Evolutionary conservation across 371 early-diverging fungal genomes (phyloP).

Genomic region (Mucor indicus): DNA sequence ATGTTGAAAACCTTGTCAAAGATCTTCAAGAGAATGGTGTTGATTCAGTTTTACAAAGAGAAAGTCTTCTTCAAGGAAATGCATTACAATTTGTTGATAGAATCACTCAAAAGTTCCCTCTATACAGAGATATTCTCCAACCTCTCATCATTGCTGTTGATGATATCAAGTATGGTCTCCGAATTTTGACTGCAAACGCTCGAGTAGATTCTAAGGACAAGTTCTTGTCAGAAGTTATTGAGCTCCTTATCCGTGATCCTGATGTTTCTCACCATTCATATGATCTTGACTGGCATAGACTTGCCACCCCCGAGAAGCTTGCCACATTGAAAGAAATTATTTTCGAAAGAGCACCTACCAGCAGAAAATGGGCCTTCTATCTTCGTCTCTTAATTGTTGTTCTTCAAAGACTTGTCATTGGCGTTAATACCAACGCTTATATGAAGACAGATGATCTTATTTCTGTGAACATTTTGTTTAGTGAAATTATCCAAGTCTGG

Average conservation of each 20-base stretch:
- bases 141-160: slow-evolving; percentile 70
- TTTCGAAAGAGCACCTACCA: slow-evolving; percentile 50
- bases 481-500: slow-evolving; percentile 72
- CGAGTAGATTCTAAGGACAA: slow-evolving; percentile 26
- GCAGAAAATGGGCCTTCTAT: slow-evolving; percentile 63
- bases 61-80: slow-evolving; percentile 69
- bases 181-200: slow-evolving; percentile 46
- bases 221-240: slow-evolving; percentile 40
- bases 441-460: slow-evolving; percentile 49
- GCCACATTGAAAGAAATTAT: slow-evolving; percentile 45
- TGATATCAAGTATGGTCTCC: slow-evolving; percentile 78
- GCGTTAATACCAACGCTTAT: slow-evolving; percentile 54
- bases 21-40: slow-evolving; percentile 37
- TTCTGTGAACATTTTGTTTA: slow-evolving; percentile 53
- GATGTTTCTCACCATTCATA: slow-evolving; percentile 32
- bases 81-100: slow-evolving; percentile 68
- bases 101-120: slow-evolving; percentile 52
- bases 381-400: slow-evolving; percentile 60
- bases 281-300: slow-evolving; percentile 42
- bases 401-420: slow-evolving; percentile 53
- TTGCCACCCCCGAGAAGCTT: slow-evolving; percentile 45
- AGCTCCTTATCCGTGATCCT: slow-evolving; percentile 44
- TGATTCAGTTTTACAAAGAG: slow-evolving; percentile 48
- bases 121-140: slow-evolving; percentile 77
- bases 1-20: slow-evolving; percentile 41